These are phyloP conservation scores for Capsicum pubescens DNA, from an alignment of 257 asterid species.

Conservation along the genomic window DNA sequence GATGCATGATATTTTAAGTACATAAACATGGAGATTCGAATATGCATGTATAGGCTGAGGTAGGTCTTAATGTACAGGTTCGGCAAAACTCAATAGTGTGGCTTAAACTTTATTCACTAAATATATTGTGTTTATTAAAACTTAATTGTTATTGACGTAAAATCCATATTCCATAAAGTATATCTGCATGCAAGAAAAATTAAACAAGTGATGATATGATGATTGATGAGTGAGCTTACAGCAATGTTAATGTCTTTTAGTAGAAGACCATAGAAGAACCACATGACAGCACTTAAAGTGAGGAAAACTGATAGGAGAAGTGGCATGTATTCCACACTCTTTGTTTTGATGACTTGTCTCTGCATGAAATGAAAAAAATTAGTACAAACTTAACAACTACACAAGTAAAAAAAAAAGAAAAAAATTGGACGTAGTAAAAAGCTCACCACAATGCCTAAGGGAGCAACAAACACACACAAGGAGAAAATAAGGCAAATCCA, in stretches of 20 bases:
- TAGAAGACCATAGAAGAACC: constrained; percentile 60
- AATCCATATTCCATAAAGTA: too few species aligned
- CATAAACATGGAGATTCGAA: background rate
- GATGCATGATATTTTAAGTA: background rate
- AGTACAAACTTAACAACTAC: background rate
- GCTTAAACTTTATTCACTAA: too few species aligned
- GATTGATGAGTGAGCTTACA: constrained; percentile 37
- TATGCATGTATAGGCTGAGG: background rate
- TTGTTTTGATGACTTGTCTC: constrained; percentile 59
- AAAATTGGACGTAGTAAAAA: background rate
- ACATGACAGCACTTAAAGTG: constrained; percentile 58
- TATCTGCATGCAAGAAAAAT: background rate
- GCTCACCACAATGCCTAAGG: constrained; percentile 55
- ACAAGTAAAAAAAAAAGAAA: background rate
- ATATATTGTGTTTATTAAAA: too few species aligned
- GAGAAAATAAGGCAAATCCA: constrained; percentile 71
- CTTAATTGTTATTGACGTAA: too few species aligned
- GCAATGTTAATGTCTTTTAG: constrained; percentile 58
- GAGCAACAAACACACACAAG: constrained; percentile 73
- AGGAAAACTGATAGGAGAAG: constrained; percentile 55
- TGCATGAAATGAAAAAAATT: constrained; percentile 25
- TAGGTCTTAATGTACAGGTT: background rate
- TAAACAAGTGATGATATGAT: background rate
- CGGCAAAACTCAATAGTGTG: too few species aligned
- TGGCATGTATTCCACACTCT: constrained; percentile 61